A percentile compares a stretch with the other conserved stretches of the same genome.
phyloP scores from a whole-genome alignment of 441 rosid genomes.

The Euphorbia celastroides region DNA sequence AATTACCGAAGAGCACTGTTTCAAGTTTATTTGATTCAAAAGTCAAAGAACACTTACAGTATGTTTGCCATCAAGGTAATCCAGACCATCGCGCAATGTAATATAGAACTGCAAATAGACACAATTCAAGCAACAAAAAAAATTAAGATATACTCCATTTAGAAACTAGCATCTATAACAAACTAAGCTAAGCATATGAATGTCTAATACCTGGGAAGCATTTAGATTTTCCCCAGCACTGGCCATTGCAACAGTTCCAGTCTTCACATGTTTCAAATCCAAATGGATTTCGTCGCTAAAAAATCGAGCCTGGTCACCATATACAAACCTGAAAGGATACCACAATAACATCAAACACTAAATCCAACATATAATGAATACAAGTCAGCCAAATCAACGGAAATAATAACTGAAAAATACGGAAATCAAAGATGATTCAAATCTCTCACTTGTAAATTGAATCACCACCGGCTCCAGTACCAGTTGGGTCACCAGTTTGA shows the following conservation, averaged over 20 bases:
- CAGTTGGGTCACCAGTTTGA: slow-evolving; percentile 93
- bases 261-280: slow-evolving; percentile 83
- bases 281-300: slow-evolving; percentile 82
- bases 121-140: slow-evolving; percentile 7
- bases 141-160: not conserved
- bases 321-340: slow-evolving; percentile 53
- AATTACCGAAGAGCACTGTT: not conserved
- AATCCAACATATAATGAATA: not conserved
- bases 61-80: slow-evolving; percentile 96
- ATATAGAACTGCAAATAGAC: slow-evolving; percentile 68
- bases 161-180: not conserved
- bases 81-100: slow-evolving; percentile 82
- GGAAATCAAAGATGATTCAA: not conserved
- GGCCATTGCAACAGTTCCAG: slow-evolving; percentile 93
- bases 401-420: not conserved
- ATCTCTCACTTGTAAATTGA: slow-evolving; percentile 71
- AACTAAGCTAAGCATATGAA: not conserved
- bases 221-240: slow-evolving; percentile 95
- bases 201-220: slow-evolving; percentile 82
- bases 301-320: slow-evolving; percentile 93
- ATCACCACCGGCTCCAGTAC: slow-evolving; percentile 79
- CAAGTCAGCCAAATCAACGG: not conserved
- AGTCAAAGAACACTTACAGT: slow-evolving; percentile 67
- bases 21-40: not conserved
- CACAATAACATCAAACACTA: not conserved